Conservation (phyloP, 2,329 filamentous ascomycete genomes). For the Beauveria asiatica region DNA sequence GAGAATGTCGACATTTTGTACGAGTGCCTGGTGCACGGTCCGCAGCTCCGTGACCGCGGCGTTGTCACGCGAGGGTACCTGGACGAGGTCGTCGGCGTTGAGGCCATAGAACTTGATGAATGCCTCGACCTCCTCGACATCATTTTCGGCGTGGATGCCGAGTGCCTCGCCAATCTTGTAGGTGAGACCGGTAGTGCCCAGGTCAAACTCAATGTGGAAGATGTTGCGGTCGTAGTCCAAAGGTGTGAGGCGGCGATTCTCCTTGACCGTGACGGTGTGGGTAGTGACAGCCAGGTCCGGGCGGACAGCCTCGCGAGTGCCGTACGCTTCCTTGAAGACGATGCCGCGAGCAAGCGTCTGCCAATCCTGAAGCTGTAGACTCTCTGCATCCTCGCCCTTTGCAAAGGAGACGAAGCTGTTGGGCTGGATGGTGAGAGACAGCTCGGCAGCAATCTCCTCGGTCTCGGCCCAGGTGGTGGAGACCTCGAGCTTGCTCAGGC, state of each 20-base stretch:
- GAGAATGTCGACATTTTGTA: slow-evolving; percentile 94
- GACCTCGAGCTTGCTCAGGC: slow-evolving; percentile 64
- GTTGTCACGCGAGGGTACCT: slow-evolving; percentile 81
- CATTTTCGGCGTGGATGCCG: slow-evolving; percentile 92
- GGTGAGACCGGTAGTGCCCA: slow-evolving; percentile 80
- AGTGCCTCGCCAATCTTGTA: slow-evolving; percentile 98
- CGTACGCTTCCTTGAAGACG: slow-evolving; percentile 90
- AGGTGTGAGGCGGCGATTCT: slow-evolving; percentile 90
- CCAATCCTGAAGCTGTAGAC: slow-evolving; percentile 63
- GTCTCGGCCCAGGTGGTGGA: slow-evolving; percentile 73
- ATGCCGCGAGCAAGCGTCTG: slow-evolving; percentile 78
- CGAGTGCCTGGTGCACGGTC: slow-evolving; percentile 83
- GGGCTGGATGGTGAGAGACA: slow-evolving; percentile 55
- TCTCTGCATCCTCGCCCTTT: slow-evolving; percentile 64
- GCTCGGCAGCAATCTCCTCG: slow-evolving; percentile 40
- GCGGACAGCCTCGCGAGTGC: slow-evolving; percentile 62
- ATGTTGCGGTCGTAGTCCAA: slow-evolving; percentile 91
- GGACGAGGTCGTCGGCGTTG: slow-evolving; percentile 74
- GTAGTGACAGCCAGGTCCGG: slow-evolving; percentile 85
- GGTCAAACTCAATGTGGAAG: slow-evolving; percentile 99
- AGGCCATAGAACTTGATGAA: slow-evolving; percentile 91
- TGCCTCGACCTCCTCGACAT: slow-evolving; percentile 64
- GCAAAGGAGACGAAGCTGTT: slow-evolving; percentile 80
- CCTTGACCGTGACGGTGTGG: slow-evolving; percentile 79
- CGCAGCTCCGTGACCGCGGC: slow-evolving; percentile 67